Base-by-base conservation (phyloP, 1,139 yeast species). In the Candida pseudocylindracea region DNA sequence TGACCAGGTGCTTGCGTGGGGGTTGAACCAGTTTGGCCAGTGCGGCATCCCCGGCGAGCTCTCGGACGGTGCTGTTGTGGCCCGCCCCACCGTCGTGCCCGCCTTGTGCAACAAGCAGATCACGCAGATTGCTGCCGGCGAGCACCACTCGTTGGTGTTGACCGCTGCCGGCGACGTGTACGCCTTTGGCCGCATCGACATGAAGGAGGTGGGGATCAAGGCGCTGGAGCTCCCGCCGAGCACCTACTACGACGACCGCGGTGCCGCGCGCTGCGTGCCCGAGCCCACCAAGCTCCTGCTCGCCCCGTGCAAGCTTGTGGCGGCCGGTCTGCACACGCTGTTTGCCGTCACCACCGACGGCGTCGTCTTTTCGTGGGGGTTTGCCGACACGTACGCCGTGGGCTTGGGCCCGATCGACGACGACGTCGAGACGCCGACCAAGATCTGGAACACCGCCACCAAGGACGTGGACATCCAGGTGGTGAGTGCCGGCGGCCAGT, bases 401-500 rank as follows among this genome's bases (percentile, higher is more conserved):
- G 99, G 99, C 4, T 71, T 83, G 37, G 98, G 98, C 8, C 88
- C 85, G 8, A 63, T 75, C 27, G 93, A 80, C 31, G 95, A 79
- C 32, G 96, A 85, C 49, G 73, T 83, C 32, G 93, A 75, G 37
- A 56, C 55, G 13, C 95, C 95, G 31, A 76, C 93, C 1, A 65
- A 88, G 48, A 80, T 88, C 44, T 71, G 72, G 40, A 88, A 88
- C 50, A 88, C 96, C 7, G 98, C 99, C 1, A 81, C 95, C 1
- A 78, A 72, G 42, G 67, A 66, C 36, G 73, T 78, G 36, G 67
- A 73, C 39, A 80, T 88, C 45, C 46, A 58, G 30, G 42, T 70
- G 35, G 67, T 78, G 38, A 88, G 92, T 20, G 92, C 91, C 31
- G 98, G 99, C 37, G 98, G 96, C 12, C 98, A 91, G 53, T 88